Evolutionary conservation across 2,329 filamentous ascomycete genomes (phyloP).

Genomic region (Aspergillus aculeatinus): DNA sequence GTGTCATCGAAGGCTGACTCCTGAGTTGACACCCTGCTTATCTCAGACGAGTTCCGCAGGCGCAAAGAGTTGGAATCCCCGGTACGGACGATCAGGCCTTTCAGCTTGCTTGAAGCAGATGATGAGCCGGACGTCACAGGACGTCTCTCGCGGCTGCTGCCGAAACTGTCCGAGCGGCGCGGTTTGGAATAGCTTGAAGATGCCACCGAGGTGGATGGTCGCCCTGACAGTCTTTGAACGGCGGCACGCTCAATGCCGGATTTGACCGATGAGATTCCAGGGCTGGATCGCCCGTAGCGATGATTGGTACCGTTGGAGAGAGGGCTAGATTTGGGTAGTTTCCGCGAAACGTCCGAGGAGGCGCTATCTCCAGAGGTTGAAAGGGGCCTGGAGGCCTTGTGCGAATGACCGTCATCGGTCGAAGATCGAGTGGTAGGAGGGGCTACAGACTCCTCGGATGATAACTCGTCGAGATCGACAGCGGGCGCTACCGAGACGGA

Average conservation of each 20-base stretch:
- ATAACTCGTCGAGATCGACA: slow-evolving; percentile 7
- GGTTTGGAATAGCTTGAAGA: slow-evolving; percentile 29
- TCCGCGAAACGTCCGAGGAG: slow-evolving; percentile 28
- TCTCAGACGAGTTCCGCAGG: slow-evolving; percentile 39
- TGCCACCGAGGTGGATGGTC: slow-evolving; percentile 30
- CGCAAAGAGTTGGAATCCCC: slow-evolving; percentile 30
- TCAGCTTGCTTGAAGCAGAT: slow-evolving; percentile 42
- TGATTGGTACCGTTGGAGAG: slow-evolving; percentile 25
- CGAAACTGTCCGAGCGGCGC: slow-evolving; percentile 42
- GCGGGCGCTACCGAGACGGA: slow-evolving; percentile 17
- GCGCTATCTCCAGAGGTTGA: slow-evolving; percentile 33
- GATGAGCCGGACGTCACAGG: slow-evolving; percentile 44
- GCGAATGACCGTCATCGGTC: slow-evolving; percentile 7
- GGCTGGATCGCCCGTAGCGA: slow-evolving; percentile 20
- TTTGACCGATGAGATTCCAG: slow-evolving; percentile 24
- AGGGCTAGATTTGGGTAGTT: slow-evolving; percentile 26
- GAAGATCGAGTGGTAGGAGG: slow-evolving; percentile 9
- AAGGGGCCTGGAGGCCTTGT: slow-evolving; percentile 22
- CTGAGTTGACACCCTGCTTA: slow-evolving; percentile 31
- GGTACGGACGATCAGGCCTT: slow-evolving; percentile 40
- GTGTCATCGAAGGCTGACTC: slow-evolving; percentile 53
- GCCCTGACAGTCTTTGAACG: slow-evolving; percentile 41
- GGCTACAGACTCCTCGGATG: slow-evolving; percentile 8
- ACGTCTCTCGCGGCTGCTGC: slow-evolving; percentile 38
- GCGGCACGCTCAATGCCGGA: slow-evolving; percentile 38